These are phyloP conservation scores for Echites panduratus DNA, from an alignment of 257 asterid species.

Conservation along the genomic window DNA sequence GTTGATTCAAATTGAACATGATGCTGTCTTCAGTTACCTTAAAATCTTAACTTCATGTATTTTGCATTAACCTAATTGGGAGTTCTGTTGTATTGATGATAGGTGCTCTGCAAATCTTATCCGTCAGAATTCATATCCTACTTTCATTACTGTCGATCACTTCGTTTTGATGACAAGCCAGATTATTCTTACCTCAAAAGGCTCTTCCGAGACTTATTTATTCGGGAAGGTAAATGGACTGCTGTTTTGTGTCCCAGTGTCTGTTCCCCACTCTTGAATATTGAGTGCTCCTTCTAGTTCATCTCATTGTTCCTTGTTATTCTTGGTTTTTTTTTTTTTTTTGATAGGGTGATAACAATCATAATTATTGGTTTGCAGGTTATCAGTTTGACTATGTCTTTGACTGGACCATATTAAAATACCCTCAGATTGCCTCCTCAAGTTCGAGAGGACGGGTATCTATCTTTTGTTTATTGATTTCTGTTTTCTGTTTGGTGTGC, in stretches of 20 bases:
- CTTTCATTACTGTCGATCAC: constrained; percentile 89
- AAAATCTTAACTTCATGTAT: neutral
- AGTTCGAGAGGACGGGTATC: constrained; percentile 59
- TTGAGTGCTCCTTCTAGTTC: neutral
- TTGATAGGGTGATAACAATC: neutral
- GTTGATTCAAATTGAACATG: neutral
- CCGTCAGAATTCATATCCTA: constrained; percentile 85
- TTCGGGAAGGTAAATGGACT: constrained; percentile 60
- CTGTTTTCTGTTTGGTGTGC: neutral
- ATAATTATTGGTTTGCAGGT: constrained; percentile 40
- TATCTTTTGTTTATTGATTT: constrained; percentile 6
- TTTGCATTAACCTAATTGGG: neutral
- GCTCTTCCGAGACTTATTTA: constrained; percentile 74
- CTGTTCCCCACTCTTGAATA: constrained; percentile 4
- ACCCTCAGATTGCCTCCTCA: constrained; percentile 78
- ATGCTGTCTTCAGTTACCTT: neutral
- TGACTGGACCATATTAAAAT: constrained; percentile 88
- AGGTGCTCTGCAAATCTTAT: constrained; percentile 90
- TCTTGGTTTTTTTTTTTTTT: neutral
- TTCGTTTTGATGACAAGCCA: constrained; percentile 85
- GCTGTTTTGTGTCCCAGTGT: neutral
- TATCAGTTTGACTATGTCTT: constrained; percentile 81
- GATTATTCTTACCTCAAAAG: constrained; percentile 87
- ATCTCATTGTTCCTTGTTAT: neutral
- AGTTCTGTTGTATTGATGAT: constrained; percentile 11